These are phyloP conservation scores for Hyparrhenia diplandra DNA, from an alignment of 176 grass and related monocot species.

Conservation along the genomic window DNA sequence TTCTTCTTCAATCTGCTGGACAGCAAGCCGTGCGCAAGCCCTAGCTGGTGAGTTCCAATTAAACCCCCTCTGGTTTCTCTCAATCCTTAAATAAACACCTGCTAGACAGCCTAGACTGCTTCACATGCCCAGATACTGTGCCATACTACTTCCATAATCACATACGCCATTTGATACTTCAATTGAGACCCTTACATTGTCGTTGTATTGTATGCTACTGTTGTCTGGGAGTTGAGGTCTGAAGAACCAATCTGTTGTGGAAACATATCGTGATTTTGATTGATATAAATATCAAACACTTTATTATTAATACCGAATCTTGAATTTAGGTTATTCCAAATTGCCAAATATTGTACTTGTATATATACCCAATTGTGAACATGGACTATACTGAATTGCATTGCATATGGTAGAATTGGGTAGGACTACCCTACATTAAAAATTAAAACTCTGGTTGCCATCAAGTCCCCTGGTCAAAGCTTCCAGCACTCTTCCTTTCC, in stretches of 20 bases:
- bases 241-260: not conserved
- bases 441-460: not conserved
- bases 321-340: not conserved
- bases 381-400: not conserved
- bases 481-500: not conserved
- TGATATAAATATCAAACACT: not conserved
- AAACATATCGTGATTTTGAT: not conserved
- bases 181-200: not conserved
- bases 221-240: not conserved
- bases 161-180: not conserved
- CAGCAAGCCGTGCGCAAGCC: not conserved
- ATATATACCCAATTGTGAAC: not conserved
- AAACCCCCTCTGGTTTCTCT: not conserved
- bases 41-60: not conserved
- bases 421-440: not conserved
- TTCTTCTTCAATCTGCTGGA: not conserved
- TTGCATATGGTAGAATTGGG: not conserved
- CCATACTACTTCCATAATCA: not conserved
- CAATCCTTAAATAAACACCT: not conserved
- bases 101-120: not conserved
- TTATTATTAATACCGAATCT: not conserved
- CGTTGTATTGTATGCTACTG: not conserved
- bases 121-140: not conserved
- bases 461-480: not conserved
- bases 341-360: not conserved